Base-by-base conservation (phyloP, 768 basidiomycete genomes). In the Vararia minispora region DNA sequence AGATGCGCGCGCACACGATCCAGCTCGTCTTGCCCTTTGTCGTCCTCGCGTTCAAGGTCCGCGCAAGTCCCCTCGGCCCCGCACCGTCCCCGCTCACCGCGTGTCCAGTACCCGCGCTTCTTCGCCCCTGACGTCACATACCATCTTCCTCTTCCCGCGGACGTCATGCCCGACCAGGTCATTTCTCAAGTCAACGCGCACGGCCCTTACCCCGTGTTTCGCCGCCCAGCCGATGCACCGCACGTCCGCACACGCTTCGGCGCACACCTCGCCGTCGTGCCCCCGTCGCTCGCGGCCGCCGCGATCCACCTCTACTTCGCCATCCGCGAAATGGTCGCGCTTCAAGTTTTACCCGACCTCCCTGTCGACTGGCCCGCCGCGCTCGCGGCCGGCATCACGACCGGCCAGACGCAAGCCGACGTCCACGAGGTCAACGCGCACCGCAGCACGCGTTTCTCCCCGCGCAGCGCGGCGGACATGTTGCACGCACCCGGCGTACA, bases 291-390 rank as follows among this genome's bases (percentile, higher is more conserved):
- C 13, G 59, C 74, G 18, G 49, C 64, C 23, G 71, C 79, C 0
- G 82, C 82, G 0, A 76, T 72, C 26, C 64, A 81, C 7, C 53
- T 81, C 25, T 84, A 71, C 58, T 67, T 80, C 33, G 62, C 76
- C 8, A 69, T 74, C 14, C 61, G 70, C 21, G 78, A 84, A 44
- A n/a, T n/a, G n/a, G n/a, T n/a, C n/a, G n/a, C n/a, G n/a, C n/a
- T n/a, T n/a, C 50, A 39, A 8, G 49, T 72, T 23, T 70, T 72
- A 2, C 52, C 57, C 0, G 55, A 58, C 6, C 61, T 62, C 17
- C 50, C 57, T 1, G 46, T 54, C 28, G 60, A 59, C 17, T 57
- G 58, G 27, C 50, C 46, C 4, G 51, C 61, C 6, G 59, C 41
- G 1, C 52, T 60, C 3, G 62, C 58, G 2, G 28, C 44, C 4